A percentile compares a stretch with the other conserved stretches of the same genome.
Conservation (phyloP, 768 basidiomycete genomes). For the Mycena chlorophos region DNA sequence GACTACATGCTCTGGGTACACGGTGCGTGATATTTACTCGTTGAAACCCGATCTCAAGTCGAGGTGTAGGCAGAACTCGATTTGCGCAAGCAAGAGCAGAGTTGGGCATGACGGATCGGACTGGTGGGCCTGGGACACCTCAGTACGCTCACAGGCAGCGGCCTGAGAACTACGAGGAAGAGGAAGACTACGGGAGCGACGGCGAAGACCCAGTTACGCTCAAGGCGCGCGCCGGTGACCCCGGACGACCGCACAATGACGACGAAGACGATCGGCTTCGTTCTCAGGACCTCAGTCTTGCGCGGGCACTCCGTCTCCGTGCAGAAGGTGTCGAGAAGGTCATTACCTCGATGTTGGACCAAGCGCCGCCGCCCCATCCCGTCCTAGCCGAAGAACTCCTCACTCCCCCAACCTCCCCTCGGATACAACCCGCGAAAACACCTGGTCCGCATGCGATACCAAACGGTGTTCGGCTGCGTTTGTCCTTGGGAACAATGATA, state of each 20-base stretch:
- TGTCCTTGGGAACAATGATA: conserved; percentile 73
- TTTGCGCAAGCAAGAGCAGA: conserved; percentile 84
- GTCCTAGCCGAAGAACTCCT: conserved; percentile 54
- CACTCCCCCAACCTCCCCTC: conserved; percentile 55
- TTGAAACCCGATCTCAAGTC: not conserved
- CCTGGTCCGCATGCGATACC: conserved; percentile 65
- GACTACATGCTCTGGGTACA: conserved; percentile 89
- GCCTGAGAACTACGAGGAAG: conserved; percentile 77
- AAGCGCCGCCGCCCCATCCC: conserved; percentile 67
- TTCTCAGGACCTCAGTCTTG: conserved; percentile 61
- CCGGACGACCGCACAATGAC: conserved; percentile 46
- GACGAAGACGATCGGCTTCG: conserved; percentile 60
- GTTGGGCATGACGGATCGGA: conserved; percentile 81
- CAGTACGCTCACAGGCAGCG: conserved; percentile 65
- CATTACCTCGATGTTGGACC: conserved; percentile 75
- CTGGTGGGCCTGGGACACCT: conserved; percentile 62
- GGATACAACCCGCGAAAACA: conserved; percentile 32
- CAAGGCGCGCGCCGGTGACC: conserved; percentile 51
- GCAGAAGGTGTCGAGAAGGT: conserved; percentile 85
- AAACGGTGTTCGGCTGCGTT: conserved; percentile 76
- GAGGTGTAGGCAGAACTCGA: conserved; percentile 59
- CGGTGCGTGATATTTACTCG: conserved; percentile 31
- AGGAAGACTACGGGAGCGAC: conserved; percentile 65
- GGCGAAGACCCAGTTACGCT: conserved; percentile 57
- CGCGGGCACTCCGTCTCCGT: conserved; percentile 63